Evolutionary conservation across 345 rosid genomes (phyloP), one percentile per base, ranked within the genome.

Genomic region (Turritis glabra): DNA sequence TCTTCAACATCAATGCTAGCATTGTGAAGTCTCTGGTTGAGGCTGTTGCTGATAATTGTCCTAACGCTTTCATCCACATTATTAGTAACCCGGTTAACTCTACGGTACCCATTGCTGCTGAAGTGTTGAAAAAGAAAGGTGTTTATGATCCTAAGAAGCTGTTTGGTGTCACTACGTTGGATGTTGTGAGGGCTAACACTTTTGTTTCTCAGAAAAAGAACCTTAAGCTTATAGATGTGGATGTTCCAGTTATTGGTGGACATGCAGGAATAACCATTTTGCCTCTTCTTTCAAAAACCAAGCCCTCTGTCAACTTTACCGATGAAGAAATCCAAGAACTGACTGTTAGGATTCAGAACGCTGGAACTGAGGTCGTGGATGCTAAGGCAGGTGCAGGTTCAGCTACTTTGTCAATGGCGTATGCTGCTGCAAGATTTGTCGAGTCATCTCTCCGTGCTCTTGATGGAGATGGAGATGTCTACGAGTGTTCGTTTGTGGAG

Each of bases 381-480:
- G 98, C 97, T 1, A 95, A 92, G 84, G 99, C 93, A 0, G 97
- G 99, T 74, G 94, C 96, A 13, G 99, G 99, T 38, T 95, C 98
- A 44, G 97, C 99, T 30, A 95, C 98, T 14, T 80, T 95, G 63
- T 92, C 99, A 6, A 95, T 95, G 98, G 99, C 98, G 5, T 92
- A 95, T 77, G 98, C 96, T 13, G 96, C 96, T 7, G 99, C 98
- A 12, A 86, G 98, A 84, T 92, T 95, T 72, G 96, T 92, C 0
- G 99, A 95, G 84, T 90, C 99, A 21, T 92, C 98, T 64, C 96
- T 95, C 18, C 92, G 96, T 59, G 98, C 98, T 41, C 84, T 95
- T 56, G 97, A 90, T 44, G 98, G 99, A 46, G 97, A 90, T 74
- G 87, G 79, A 2, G 96, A 89, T 60, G 99, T 95, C 12, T 88